Evolutionary conservation across 108 stramenopile genomes (phyloP), one percentile per base, ranked within the genome.

Genomic region (Schizochytrium sp.): DNA sequence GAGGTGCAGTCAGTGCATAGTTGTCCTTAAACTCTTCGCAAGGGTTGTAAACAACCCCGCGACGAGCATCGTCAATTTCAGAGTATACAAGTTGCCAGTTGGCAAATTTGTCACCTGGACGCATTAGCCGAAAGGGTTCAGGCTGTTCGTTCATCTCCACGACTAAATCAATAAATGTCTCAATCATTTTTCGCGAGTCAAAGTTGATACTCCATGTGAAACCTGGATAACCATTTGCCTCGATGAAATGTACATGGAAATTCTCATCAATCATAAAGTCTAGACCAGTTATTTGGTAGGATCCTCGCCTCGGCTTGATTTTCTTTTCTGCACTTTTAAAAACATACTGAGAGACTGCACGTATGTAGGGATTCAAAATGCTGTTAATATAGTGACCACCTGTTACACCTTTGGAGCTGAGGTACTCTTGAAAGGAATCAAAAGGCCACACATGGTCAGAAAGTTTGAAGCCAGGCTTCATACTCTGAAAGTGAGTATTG

Each of bases 181-280:
- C 76, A 10, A 83, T 55, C 76, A 83, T 83, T 40, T 83, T 83
- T n/a, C 76, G 76, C 76, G 76, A 83, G n/a, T 83, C 76, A 2
- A 83, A 83, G 46, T 83, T 83, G 76, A 83, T 83, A 53, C 76
- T 83, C 76, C 76, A 83, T 53, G 76, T 83, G 46, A 83, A 83
- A 55, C 76, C 89, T 28, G 89, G 89, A 57, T 72, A 90, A 10
- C 58, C 72, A 3, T 90, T 90, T 13, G 61, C 87, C 89, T 90
- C 89, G 57, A 90, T 59, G 28, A 90, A 59, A 19, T 88, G 46
- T 4, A 72, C 89, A 46, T 87, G 49, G 17, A 90, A 88, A 38
- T 90, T 55, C 2, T 72, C 50, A 2, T 61, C 59, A 3, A 90
- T 64, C 89, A 90, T 90, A 59, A 90, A 72, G 49, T 90, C 89